phyloP scores from a whole-genome alignment of 2,329 filamentous ascomycete genomes.

The Aspergillus viridinutans region DNA sequence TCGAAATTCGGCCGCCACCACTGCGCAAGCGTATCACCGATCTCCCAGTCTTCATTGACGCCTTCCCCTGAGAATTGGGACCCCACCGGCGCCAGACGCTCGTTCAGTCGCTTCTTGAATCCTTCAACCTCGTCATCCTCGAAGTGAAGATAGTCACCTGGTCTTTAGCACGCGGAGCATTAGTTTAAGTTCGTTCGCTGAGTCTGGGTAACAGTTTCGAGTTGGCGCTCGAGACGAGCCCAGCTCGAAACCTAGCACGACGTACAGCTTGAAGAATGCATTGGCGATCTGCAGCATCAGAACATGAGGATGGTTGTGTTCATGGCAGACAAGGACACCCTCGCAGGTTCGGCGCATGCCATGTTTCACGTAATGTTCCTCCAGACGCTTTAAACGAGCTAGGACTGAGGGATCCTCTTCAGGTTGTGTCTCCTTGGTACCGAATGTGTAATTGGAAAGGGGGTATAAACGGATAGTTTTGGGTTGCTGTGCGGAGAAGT shows the following conservation, averaged over 20 bases:
- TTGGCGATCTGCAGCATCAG: conserved; percentile 99
- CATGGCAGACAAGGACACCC: conserved; percentile 94
- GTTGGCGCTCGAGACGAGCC: not conserved
- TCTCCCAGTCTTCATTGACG: conserved; percentile 88
- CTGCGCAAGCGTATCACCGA: conserved; percentile 90
- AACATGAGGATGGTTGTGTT: conserved; percentile 98
- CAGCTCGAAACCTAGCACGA: conserved; percentile 1
- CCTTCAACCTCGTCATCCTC: conserved; percentile 85
- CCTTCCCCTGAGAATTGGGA: conserved; percentile 75
- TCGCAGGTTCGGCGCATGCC: conserved; percentile 98
- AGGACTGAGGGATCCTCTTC: conserved; percentile 96
- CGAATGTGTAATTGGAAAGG: conserved; percentile 97
- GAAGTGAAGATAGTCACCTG: conserved; percentile 86
- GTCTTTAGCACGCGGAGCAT: conserved; percentile 43
- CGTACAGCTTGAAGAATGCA: conserved; percentile 91
- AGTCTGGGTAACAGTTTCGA: not conserved
- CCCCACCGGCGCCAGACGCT: conserved; percentile 88
- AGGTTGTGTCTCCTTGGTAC: conserved; percentile 95
- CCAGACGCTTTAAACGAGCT: conserved; percentile 85
- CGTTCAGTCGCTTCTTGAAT: conserved; percentile 91
- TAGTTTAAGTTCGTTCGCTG: not conserved
- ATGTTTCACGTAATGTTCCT: conserved; percentile 86
- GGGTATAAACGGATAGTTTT: conserved; percentile 87
- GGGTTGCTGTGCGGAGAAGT: conserved; percentile 87
- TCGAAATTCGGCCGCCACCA: conserved; percentile 99